Percentiles rank a stretch among this genome's conserved stretches.
Conservation (phyloP, 2,329 filamentous ascomycete species). For the Nakataea oryzae region DNA sequence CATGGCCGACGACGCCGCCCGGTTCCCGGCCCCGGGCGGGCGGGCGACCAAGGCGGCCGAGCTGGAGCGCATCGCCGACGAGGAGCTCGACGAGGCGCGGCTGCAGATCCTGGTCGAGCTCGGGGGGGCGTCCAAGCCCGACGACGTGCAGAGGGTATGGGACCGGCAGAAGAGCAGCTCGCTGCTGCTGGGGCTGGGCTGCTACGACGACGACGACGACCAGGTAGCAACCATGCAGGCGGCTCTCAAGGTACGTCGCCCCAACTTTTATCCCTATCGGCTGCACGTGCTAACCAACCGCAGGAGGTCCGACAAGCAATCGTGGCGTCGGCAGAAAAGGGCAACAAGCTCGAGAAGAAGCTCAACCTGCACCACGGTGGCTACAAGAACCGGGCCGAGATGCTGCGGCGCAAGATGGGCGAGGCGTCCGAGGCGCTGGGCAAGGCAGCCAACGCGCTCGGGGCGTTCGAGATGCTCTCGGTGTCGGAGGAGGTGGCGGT, state of each 20-base stretch:
- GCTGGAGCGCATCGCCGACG: constrained; percentile 59
- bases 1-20: constrained; percentile 71
- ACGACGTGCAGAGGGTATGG: constrained; percentile 43
- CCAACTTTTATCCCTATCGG: neutral
- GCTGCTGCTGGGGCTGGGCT: constrained; percentile 68
- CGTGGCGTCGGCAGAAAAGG: constrained; percentile 62
- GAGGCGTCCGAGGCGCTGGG: constrained; percentile 67
- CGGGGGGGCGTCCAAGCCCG: constrained; percentile 34
- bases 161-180: constrained; percentile 40
- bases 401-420: constrained; percentile 66
- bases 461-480: constrained; percentile 65
- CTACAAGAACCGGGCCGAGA: constrained; percentile 78
- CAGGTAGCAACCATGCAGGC: constrained; percentile 51
- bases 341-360: constrained; percentile 88
- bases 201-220: constrained; percentile 61
- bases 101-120: constrained; percentile 66
- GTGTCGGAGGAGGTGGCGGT: constrained; percentile 73
- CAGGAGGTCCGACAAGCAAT: constrained; percentile 65
- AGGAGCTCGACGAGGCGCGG: constrained; percentile 62
- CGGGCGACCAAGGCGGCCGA: constrained; percentile 49
- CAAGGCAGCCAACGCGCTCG: constrained; percentile 61
- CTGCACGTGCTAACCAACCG: constrained; percentile 2
- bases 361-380: constrained; percentile 79
- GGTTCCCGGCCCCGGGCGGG: constrained; percentile 59
- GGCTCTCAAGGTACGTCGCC: constrained; percentile 59